These are phyloP conservation scores for Amaranthus cruentus DNA, from an alignment of 148 eudicot species.

Conservation along the genomic window DNA sequence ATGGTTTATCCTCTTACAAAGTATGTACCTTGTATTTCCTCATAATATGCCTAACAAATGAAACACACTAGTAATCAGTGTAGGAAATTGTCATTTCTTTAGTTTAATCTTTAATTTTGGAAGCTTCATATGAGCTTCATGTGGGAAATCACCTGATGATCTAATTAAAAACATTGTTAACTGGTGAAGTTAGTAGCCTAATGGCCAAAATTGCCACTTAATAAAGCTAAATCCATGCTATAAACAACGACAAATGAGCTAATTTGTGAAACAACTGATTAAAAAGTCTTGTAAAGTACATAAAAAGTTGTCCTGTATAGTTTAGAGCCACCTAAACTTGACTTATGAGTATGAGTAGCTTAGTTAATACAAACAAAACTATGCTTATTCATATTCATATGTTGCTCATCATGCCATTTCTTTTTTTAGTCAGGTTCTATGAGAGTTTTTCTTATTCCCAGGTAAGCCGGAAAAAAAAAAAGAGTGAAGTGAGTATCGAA, in stretches of 20 bases:
- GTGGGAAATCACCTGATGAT: not conserved
- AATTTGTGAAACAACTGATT: conserved; percentile 7
- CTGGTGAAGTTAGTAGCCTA: not conserved
- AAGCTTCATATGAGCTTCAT: conserved; percentile 12
- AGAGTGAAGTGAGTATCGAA: too few species aligned
- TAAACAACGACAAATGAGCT: conserved; percentile 27
- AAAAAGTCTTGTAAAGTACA: conserved; percentile 19
- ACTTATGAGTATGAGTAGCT: not conserved
- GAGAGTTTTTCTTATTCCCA: too few species aligned
- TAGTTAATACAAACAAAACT: not conserved
- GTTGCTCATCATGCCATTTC: not conserved
- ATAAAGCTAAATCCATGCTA: conserved; percentile 16
- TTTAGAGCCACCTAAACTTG: conserved; percentile 10
- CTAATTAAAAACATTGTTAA: not conserved
- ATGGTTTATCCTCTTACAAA: too few species aligned
- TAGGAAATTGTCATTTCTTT: not conserved
- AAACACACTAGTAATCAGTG: not conserved
- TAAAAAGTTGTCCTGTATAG: conserved; percentile 16
- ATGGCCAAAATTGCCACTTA: conserved; percentile 16
- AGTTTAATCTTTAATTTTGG: not conserved
- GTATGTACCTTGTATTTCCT: too few species aligned
- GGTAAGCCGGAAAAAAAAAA: too few species aligned
- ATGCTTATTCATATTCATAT: not conserved
- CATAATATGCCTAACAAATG: too few species aligned
- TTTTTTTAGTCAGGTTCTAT: too few species aligned